Evolutionary conservation across 805 yeast species (phyloP), one percentile per base, ranked within the genome.

Genomic region (Komagataella ulmi): DNA sequence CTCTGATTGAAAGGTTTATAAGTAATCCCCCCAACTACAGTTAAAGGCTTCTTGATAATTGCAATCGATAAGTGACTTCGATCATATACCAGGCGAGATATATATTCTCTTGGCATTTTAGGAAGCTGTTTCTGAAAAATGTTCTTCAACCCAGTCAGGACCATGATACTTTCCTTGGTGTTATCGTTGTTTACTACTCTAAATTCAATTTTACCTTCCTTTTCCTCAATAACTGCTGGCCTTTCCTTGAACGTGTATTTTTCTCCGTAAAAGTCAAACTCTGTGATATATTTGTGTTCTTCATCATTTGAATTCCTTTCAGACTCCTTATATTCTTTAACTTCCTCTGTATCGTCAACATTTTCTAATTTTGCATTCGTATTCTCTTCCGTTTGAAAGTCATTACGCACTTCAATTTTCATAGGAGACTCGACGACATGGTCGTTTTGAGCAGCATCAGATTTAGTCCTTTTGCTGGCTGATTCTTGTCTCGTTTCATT

Each of bases 1-100:
- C 96, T 76, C 51, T 80, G 79, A 61, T 88, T 87, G 66, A 93
- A 93, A 2, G 99, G 99, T 54, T 97, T 75, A 64, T 87, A 90
- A 1, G 99, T 93, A 49, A 93, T 90, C 2, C 99, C 99, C 46
- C 99, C 99, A 6, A 91, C 97, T 17, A 93, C 99, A 0, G 95
- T 88, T 58, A 91, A 70, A 7, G 97, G 97, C 59, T 88, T 89
- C 56, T 96, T 74, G 18, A 93, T 93, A 50, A 93, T 96, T 0
- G 99, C 99, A 77, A 93, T 89, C 0, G 97, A 89, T 45, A 95
- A 71, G 69, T 93, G 99, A 45, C 91, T 83, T 58, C 97, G 72
- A 63, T 93, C 99, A 63, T 89, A 93, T 3, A 93, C 98, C 55
- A 93, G 75, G 57, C 99, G 72, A 5, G 97, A 88, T 61, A 93